Evolutionary conservation across 1,284 basidiomycete species (phyloP).

Genomic region (Apiotrichum akiyoshidainum): DNA sequence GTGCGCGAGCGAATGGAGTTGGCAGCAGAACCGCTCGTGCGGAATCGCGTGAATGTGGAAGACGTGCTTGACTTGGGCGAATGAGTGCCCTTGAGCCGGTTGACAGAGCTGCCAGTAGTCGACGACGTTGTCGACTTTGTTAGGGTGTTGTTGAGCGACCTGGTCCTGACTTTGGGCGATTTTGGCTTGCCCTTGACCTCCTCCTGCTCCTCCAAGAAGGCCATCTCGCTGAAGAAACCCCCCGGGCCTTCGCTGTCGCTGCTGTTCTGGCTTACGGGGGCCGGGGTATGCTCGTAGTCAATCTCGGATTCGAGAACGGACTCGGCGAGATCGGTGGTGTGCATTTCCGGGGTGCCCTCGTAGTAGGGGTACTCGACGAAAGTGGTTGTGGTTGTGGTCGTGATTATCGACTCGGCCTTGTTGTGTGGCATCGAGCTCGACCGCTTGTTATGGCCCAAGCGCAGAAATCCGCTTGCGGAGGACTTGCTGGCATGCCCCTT

Average conservation of each 20-base stretch:
- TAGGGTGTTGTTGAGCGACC: neutral
- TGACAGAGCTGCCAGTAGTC: too few species aligned
- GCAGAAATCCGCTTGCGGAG: neutral
- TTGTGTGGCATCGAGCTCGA: neutral
- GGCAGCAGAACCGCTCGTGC: neutral
- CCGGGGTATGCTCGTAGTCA: neutral
- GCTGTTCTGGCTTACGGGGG: neutral
- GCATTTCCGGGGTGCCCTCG: neutral
- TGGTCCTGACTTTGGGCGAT: neutral
- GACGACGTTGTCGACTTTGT: neutral
- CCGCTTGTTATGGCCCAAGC: neutral
- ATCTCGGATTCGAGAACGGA: neutral
- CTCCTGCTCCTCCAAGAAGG: slow-evolving; percentile 1
- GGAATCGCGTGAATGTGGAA: neutral
- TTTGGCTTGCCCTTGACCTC: neutral
- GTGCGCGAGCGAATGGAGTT: neutral
- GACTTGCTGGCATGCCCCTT: neutral
- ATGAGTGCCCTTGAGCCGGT: neutral
- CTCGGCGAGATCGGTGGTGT: neutral
- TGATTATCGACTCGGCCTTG: neutral
- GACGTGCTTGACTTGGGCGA: neutral
- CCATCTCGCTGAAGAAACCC: neutral
- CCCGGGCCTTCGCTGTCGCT: slow-evolving; percentile 1
- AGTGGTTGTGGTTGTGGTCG: neutral
- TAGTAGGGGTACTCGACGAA: neutral